Conservation (phyloP, 108 stramenopile genomes). For the Pseudonitzschia delicatissima region DNA sequence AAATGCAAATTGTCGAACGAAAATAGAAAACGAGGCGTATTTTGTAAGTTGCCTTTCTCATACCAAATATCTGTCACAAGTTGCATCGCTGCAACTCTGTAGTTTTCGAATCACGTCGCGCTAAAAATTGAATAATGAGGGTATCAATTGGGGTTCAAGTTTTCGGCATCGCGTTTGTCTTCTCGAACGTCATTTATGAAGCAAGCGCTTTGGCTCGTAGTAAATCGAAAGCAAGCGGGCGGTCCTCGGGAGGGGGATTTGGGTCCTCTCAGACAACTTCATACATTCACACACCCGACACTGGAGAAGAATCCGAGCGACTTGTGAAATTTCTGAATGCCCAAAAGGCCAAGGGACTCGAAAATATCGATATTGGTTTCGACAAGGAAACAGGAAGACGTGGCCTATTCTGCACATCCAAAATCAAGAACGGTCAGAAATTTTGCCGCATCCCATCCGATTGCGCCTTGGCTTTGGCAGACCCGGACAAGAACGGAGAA, state of each 20-base stretch:
- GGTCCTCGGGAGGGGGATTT: conserved; percentile 18
- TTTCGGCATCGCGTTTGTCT: neutral
- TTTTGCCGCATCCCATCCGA: conserved; percentile 65
- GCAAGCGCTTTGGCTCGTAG: conserved; percentile 5
- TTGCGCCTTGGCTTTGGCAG: conserved; percentile 58
- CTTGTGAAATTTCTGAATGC: conserved; percentile 45
- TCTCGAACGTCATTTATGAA: neutral
- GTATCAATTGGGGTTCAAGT: neutral
- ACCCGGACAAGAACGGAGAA: conserved; percentile 38
- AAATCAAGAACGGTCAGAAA: conserved; percentile 50
- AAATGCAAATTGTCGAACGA: too few species aligned
- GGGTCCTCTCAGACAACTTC: conserved; percentile 11
- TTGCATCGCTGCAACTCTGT: too few species aligned
- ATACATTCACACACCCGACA: conserved; percentile 37
- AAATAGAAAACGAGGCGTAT: too few species aligned
- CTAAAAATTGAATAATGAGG: neutral
- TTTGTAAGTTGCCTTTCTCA: too few species aligned
- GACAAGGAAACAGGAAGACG: conserved; percentile 34
- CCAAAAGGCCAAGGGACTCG: conserved; percentile 49
- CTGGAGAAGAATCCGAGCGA: conserved; percentile 35
- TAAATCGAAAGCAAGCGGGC: neutral
- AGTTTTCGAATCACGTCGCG: too few species aligned
- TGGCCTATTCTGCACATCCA: conserved; percentile 53
- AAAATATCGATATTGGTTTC: conserved; percentile 47
- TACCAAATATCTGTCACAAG: too few species aligned